Base-by-base conservation (phyloP, 2,329 filamentous ascomycete species). In the Teratosphaeria destructans region DNA sequence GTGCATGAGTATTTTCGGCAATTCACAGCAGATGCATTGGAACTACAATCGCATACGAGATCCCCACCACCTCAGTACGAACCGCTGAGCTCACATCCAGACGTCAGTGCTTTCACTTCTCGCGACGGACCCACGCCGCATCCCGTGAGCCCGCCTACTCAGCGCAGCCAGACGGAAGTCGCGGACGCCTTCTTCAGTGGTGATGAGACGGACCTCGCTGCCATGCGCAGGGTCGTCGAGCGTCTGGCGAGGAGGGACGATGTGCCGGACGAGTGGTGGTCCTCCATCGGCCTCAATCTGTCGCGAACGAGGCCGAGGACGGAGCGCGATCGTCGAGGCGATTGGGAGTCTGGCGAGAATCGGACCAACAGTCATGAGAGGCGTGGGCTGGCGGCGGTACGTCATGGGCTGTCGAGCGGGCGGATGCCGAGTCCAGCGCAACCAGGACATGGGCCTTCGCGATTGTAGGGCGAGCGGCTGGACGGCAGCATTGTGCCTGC, bases 261-360 rank as follows among this genome's bases (percentile, higher is more conserved):
- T 66, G 87, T 94, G 58, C 87, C 89, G 0, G 89, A 94, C 62
- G 85, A 90, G 64, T 92, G 87, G 85, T 95, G 90, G 90, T 73
- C 73, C 57, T 75, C 73, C 23, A 75, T 77, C 19, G 77, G 77
- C 12, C 63, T 78, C 59, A 70, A 68, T 29, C 47, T 70, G 5
- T 69, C 66, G 23, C 63, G 69, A 3, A 61, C 67, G 8, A 56
- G 64, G 47, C 64, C 63, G 34, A 52, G 61, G 54, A 57, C 60
- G 3, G n/a, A n/a, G 6, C 16, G 16, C 23, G 43, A n/a, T 5
- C 43, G 19, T n/a, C 7, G 16, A 19, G 43, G 16, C 6, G 43
- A 49, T 23, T 19, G 43, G 43, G 6, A 23, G 11, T 39, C 16
- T 12, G 10, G 16, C 37, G 37, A 12, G 11, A 16, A 11, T 12